Evolutionary conservation across 805 yeast species (phyloP), one percentile per base, ranked within the genome.

Genomic region (Yarrowia hollandica): DNA sequence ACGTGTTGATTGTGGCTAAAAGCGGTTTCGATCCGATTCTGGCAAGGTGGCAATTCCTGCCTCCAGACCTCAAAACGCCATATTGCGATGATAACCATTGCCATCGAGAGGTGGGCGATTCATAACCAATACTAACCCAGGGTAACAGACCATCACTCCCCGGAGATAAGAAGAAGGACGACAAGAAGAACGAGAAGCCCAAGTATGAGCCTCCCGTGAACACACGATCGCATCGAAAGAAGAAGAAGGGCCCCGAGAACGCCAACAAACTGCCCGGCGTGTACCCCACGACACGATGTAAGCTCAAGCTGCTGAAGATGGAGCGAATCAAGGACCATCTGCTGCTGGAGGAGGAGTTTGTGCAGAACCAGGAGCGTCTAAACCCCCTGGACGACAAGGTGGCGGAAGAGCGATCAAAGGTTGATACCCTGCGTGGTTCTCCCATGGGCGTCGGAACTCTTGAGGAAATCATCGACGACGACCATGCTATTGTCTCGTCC

Each of bases 151-250:
- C 65, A 48, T 70, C 72, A 35, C 42, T 52, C 34, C 69, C 66
- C 26, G 71, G 67, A 30, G 72, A 69, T 52, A 70, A 71, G 66
- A 67, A 67, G 48, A 67, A 68, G 60, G 66, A 64, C 44, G 39
- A 62, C 62, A 62, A 66, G 69, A 70, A 70, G 60, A 62, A 66
- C 33, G 73, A 69, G 60, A 70, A 92, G 75, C 98, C 97, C 69
- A 92, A 91, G 78, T 94, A 92, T 74, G 99, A 94, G 74, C 98
- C 99, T 31, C 99, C 99, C 14, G 97, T 92, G 62, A 95, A 92
- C 74, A 86, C 96, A 6, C 84, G 91, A 65, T 87, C 90, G 68
- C 96, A 96, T 60, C 87, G 89, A 73, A 91, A 90, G 81, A 75
- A 73, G 70, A 88, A 88, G 77, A 90, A 86, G 78, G 81, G 82